A percentile compares a stretch with the other conserved stretches of the same genome.
phyloP scores from a whole-genome alignment of 352 stramenopile genomes.

The Globisporangium orthogonon region DNA sequence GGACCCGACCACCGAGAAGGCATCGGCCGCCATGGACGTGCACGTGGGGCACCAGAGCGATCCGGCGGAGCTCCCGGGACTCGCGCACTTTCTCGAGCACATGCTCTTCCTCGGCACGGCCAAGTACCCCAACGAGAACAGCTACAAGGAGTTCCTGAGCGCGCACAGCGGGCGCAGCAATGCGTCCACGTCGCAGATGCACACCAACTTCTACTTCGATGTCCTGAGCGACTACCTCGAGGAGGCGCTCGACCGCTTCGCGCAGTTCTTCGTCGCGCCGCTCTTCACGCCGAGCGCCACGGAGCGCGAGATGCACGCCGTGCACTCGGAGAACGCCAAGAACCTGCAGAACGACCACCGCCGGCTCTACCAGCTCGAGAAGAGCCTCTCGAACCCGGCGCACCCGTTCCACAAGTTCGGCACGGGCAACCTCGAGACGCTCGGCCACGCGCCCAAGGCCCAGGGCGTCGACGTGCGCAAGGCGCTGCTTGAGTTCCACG shows the following conservation, averaged over 20 bases:
- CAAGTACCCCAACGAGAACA: conserved; percentile 95
- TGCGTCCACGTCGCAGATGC: conserved; percentile 93
- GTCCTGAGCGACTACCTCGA: conserved; percentile 73
- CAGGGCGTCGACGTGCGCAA: conserved; percentile 57
- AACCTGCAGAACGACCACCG: conserved; percentile 92
- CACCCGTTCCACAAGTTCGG: conserved; percentile 90
- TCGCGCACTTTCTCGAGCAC: conserved; percentile 94
- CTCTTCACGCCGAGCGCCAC: conserved; percentile 89
- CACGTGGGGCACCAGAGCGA: conserved; percentile 92
- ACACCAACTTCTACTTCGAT: conserved; percentile 98
- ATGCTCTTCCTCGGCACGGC: conserved; percentile 97
- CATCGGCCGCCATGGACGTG: conserved; percentile 92
- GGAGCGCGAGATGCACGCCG: conserved; percentile 93
- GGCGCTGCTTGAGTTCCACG: conserved; percentile 81
- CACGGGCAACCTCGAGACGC: conserved; percentile 84
- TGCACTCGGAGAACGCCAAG: conserved; percentile 97
- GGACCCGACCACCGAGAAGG: conserved; percentile 90
- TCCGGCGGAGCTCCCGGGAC: conserved; percentile 74
- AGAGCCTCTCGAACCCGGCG: conserved; percentile 52
- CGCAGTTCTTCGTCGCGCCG: conserved; percentile 97
- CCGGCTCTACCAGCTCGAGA: conserved; percentile 80
- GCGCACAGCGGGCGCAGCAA: conserved; percentile 93
- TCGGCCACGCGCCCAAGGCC: conserved; percentile 33
- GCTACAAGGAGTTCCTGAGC: conserved; percentile 91
- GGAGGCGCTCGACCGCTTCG: conserved; percentile 93